Evolutionary conservation across 2,329 filamentous ascomycete species (phyloP), one percentile per base, ranked within the genome.

Genomic region (Penicillium sp.): DNA sequence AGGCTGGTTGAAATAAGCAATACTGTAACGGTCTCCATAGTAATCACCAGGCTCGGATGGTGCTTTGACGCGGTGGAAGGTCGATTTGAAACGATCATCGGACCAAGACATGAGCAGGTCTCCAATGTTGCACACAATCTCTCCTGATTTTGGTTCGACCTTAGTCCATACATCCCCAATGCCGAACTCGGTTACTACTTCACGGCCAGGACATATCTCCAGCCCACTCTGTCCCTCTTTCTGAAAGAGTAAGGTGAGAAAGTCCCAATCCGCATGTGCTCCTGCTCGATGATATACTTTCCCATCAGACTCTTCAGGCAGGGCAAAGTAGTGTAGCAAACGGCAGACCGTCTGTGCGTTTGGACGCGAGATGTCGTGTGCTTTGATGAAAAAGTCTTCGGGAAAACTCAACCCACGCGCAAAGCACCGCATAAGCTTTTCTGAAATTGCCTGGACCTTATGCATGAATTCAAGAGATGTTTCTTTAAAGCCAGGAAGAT

Each of bases 1-100:
- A 0, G 84, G 83, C 71, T 87, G 84, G 61, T 86, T 87, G 69
- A 87, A 87, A 63, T 81, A 87, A 7, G 84, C 84, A 65, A 88
- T 83, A 66, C 82, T 85, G 66, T 85, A 87, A 43, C 84, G 76
- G 61, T 81, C 78, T 5, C 83, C 83, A 62, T 79, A 87, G 65
- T 79, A 84, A 47, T 79, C 76, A 2, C 73, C 75, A 0, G 74
- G 73, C 61, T 85, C 81, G 26, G 71, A 76, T 0, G 83, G 83
- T 1, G 83, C 82, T 69, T 83, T 84, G 57, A 87, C 84, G 3
- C 84, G 78, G 68, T 87, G 85, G 53, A 85, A 83, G 0, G 84
- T 86, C 42, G 79, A 83, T 70, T 87, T 87, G 74, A 87, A 86
- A 20, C 83, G 78, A 67, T 87, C 85, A 64, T 87, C 84, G 26